phyloP scores from a whole-genome alignment of 805 yeast genomes.

The Metschnikowia kunwiensis region DNA sequence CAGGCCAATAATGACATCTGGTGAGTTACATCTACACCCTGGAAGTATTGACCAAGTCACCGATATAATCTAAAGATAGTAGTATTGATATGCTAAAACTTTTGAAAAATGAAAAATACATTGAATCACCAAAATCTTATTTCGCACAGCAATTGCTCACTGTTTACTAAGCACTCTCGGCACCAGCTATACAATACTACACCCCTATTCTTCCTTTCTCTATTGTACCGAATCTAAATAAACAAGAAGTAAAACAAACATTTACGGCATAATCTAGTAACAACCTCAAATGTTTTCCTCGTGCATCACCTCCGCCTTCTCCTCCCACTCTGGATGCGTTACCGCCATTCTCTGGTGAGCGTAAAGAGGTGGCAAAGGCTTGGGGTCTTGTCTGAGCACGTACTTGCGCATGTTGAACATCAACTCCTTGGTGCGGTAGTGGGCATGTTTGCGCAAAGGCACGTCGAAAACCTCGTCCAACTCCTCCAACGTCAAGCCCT shows the following conservation, averaged over 20 bases:
- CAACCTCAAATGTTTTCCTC: conserved; percentile 40
- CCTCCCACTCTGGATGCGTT: conserved; percentile 60
- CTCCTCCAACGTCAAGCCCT: conserved; percentile 70
- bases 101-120: too few relatives aligned
- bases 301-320: conserved; percentile 52
- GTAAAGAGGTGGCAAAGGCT: conserved; percentile 54
- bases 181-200: too few relatives aligned
- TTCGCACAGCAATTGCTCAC: too few relatives aligned
- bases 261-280: neutral
- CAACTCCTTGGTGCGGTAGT: conserved; percentile 30
- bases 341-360: conserved; percentile 58
- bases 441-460: conserved; percentile 54
- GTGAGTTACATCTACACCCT: too few relatives aligned
- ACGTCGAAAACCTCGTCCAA: conserved; percentile 70
- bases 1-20: too few relatives aligned
- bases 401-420: conserved; percentile 44
- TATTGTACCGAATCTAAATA: neutral
- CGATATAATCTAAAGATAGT: too few relatives aligned
- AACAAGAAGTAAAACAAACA: neutral
- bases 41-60: too few relatives aligned
- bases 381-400: conserved; percentile 43
- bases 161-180: too few relatives aligned
- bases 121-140: too few relatives aligned
- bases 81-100: too few relatives aligned
- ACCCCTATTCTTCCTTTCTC: too few relatives aligned